A percentile compares a stretch with the other conserved stretches of the same genome.
phyloP scores from a whole-genome alignment of 768 basidiomycete genomes.

The Agaricus blazei region DNA sequence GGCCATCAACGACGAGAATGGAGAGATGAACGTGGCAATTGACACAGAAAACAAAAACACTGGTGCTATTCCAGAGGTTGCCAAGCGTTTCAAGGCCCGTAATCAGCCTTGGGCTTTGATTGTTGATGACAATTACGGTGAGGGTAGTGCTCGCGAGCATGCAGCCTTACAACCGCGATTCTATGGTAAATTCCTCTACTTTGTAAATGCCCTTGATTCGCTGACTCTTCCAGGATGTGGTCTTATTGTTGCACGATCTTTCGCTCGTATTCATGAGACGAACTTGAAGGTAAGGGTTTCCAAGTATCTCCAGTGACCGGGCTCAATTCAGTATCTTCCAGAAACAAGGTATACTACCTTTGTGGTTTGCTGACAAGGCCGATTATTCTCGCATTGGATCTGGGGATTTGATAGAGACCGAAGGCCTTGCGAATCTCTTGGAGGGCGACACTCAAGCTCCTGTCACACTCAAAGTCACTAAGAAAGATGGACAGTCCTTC shows the following conservation, averaged over 20 bases:
- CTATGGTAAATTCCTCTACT: slow-evolving; percentile 51
- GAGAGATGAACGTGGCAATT: slow-evolving; percentile 87
- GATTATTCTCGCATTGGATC: slow-evolving; percentile 84
- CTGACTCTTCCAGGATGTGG: slow-evolving; percentile 54
- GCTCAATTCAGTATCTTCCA: slow-evolving; percentile 25
- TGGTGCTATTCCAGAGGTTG: slow-evolving; percentile 87
- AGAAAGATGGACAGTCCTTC: slow-evolving; percentile 53
- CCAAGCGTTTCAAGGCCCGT: slow-evolving; percentile 82
- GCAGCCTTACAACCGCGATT: slow-evolving; percentile 96
- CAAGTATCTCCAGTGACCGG: neutral
- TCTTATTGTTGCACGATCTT: slow-evolving; percentile 86
- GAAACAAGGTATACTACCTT: slow-evolving; percentile 97
- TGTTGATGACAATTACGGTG: slow-evolving; percentile 97
- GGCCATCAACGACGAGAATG: slow-evolving; percentile 94
- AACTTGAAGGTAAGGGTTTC: slow-evolving; percentile 72
- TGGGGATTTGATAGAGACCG: slow-evolving; percentile 78
- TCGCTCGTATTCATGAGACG: slow-evolving; percentile 98
- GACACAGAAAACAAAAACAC: slow-evolving; percentile 59
- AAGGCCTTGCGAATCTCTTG: slow-evolving; percentile 73
- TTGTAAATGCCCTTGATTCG: neutral
- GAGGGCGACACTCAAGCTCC: slow-evolving; percentile 37
- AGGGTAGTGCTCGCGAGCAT: slow-evolving; percentile 97
- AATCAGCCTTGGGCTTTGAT: slow-evolving; percentile 89
- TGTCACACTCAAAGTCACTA: slow-evolving; percentile 63
- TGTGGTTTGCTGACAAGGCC: slow-evolving; percentile 86